Evolutionary conservation across 108 stramenopile genomes (phyloP), one percentile per base, ranked within the genome.

Genomic region (Conticribra weissflogii): DNA sequence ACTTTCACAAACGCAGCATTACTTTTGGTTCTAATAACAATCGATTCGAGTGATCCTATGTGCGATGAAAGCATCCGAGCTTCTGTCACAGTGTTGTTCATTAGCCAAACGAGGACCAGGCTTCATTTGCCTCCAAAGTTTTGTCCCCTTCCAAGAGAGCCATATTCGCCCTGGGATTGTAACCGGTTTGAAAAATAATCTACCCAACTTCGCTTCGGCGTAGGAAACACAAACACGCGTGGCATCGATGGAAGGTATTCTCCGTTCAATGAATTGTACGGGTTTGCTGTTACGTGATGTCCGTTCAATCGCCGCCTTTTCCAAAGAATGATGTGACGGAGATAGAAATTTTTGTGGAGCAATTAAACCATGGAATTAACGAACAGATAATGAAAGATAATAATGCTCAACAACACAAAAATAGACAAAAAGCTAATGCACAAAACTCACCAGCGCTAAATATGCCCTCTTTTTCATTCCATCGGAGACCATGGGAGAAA

Each of bases 121-220:
- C 3, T 53, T 62, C 3, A 62, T 52, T 28, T 55, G 75, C 44
- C 68, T 61, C 73, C 54, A 66, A 18, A 60, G 27, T 58, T 72
- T 66, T 22, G 75, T 50, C 14, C 71, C 80, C 25, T 65, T 76
- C 60, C 68, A 77, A 4, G 75, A 77, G 21, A 81, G 34, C 80
- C 80, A 81, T 9, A 81, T 72, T 31, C 80, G 57, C n/a, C 36
- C 70, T 4, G 80, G 80, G 19, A 81, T 34, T 17, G 80, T 81
- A 0, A 81, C 44, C 4, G 80, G 80, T 55, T 81, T 81, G 27
- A 76, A 56, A 30, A 76, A 58, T 19, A 81, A 54, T 54, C 80
- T 55, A 25, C 75, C 75, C 9, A 81, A 44, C 54, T 81, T 81
- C 17, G 80, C 80, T 31, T 81, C 80, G 1, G 75, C 76, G 33